Conservation (phyloP, 768 basidiomycete genomes). For the Kwoniella sp. region DNA sequence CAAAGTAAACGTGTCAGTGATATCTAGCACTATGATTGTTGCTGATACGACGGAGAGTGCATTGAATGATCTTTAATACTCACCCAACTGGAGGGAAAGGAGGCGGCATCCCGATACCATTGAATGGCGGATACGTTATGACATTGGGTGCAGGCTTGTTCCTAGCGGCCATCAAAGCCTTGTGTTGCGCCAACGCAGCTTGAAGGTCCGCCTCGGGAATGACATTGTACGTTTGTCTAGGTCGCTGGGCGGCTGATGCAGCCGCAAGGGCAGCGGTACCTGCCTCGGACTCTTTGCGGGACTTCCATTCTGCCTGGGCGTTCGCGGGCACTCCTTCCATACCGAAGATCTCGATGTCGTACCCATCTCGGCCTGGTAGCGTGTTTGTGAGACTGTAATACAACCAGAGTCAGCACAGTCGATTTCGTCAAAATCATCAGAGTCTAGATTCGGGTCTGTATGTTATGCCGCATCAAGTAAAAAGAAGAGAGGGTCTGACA, state of each 20-base stretch:
- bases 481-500: too few species aligned
- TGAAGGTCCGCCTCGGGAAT: slow-evolving; percentile 80
- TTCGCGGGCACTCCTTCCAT: slow-evolving; percentile 98
- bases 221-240: slow-evolving; percentile 67
- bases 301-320: slow-evolving; percentile 92
- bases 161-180: slow-evolving; percentile 76
- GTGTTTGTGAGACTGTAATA: slow-evolving; percentile 83
- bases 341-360: slow-evolving; percentile 98
- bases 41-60: too few species aligned
- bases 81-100: slow-evolving; percentile 56
- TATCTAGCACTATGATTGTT: too few species aligned
- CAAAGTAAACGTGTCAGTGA: too few species aligned
- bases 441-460: too few species aligned
- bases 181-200: slow-evolving; percentile 84
- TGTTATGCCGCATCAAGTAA: too few species aligned
- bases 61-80: too few species aligned
- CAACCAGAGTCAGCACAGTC: too few species aligned
- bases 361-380: slow-evolving; percentile 91
- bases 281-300: slow-evolving; percentile 89
- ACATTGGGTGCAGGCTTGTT: slow-evolving; percentile 51
- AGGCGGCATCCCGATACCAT: slow-evolving; percentile 56
- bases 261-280: slow-evolving; percentile 62
- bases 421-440: too few species aligned
- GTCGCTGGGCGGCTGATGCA: slow-evolving; percentile 65
- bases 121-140: slow-evolving; percentile 34